Conservation (phyloP, 805 yeast genomes). For the Candida endomychidarum region DNA sequence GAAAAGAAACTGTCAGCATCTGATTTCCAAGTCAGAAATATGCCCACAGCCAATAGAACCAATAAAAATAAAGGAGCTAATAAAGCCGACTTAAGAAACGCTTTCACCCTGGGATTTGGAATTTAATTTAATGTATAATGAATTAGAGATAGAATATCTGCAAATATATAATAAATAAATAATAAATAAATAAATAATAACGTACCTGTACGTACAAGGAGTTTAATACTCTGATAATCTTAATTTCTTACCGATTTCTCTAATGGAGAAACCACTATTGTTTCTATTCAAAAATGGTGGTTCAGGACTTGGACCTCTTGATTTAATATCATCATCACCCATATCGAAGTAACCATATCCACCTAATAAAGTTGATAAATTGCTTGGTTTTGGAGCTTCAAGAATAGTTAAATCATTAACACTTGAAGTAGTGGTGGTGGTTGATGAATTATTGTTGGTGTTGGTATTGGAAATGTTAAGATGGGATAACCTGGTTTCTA, state of each 20-base stretch:
- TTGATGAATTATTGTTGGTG: not conserved
- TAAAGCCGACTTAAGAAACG: constrained; percentile 60
- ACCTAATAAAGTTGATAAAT: constrained; percentile 43
- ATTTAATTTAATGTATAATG: constrained; percentile 35
- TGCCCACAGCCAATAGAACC: constrained; percentile 44
- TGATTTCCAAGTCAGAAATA: constrained; percentile 38
- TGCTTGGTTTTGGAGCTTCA: constrained; percentile 21
- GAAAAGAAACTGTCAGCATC: constrained; percentile 30
- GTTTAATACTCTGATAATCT: constrained; percentile 59
- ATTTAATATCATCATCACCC: constrained; percentile 51
- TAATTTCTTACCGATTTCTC: constrained; percentile 65
- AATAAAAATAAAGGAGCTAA: constrained; percentile 44
- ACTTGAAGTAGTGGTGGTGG: constrained; percentile 1
- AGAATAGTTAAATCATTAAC: constrained; percentile 3
- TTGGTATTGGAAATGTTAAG: not conserved
- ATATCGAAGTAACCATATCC: constrained; percentile 64
- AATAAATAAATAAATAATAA: constrained; percentile 6
- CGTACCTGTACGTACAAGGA: constrained; percentile 2
- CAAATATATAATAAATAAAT: constrained; percentile 12
- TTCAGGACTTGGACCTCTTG: constrained; percentile 60
- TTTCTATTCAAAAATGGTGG: constrained; percentile 44
- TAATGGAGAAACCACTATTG: constrained; percentile 40
- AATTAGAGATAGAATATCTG: not conserved
- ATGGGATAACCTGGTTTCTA: constrained; percentile 31
- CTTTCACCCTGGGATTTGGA: constrained; percentile 70